Evolutionary conservation across 1,139 yeast species (phyloP).

Genomic region (Scheffersomyces titani): DNA sequence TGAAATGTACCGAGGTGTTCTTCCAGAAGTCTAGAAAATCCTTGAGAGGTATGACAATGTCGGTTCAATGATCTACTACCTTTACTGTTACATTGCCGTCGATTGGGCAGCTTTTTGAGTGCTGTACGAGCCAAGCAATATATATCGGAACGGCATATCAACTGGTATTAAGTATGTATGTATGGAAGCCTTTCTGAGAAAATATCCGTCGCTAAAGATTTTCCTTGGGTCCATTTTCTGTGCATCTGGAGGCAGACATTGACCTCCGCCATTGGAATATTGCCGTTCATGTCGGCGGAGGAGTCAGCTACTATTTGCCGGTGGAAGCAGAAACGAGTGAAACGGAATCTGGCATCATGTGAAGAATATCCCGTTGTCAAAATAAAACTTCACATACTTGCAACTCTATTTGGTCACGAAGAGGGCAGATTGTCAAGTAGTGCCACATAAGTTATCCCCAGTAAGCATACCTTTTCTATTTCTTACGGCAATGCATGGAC

Average conservation of each 20-base stretch:
- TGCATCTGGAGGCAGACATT: background rate
- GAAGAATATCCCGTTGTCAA: background rate
- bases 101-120: background rate
- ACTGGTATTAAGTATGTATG: background rate
- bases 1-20: slow-evolving; percentile 53
- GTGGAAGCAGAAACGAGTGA: background rate
- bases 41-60: background rate
- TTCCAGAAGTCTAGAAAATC: background rate
- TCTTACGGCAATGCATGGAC: background rate
- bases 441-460: background rate
- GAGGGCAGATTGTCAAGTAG: background rate
- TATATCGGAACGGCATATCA: background rate
- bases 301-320: background rate
- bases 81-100: background rate
- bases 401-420: too few species aligned
- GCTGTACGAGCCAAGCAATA: background rate
- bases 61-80: background rate
- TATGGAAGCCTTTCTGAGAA: background rate
- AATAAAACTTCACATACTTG: background rate
- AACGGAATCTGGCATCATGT: background rate
- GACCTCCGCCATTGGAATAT: background rate
- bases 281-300: background rate
- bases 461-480: background rate
- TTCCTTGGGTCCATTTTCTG: background rate
- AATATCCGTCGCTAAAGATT: background rate